Base-by-base conservation (phyloP, 1,284 basidiomycete genomes). In the Irpex rosettiformis region DNA sequence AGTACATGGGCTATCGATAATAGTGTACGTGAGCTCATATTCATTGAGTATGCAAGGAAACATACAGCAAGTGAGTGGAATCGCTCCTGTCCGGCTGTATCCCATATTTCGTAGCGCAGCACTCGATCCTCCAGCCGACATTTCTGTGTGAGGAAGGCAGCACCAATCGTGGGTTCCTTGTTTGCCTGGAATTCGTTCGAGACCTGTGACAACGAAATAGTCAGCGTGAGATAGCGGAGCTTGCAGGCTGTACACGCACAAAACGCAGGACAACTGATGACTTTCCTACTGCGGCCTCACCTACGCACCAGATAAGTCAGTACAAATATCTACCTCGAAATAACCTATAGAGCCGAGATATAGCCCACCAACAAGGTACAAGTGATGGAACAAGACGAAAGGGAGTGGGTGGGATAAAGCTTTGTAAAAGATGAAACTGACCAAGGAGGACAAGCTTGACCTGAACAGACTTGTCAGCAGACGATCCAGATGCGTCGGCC, bases 1-100 rank as follows among this genome's bases (percentile, higher is more conserved):
- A 99, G 78, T 99, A 99, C 94, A 96, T 96, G 60, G 94, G 94
- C 89, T 91, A n/a, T n/a, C n/a, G n/a, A n/a, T n/a, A n/a, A n/a
- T n/a, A 64, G n/a, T 11, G 10, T 37, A 10, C 59, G 52, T 47
- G 61, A 56, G 60, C 18, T 2, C 37, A 21, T 28, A 37, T 22
- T 40, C 62, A 42, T 37, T 56, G 56, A 33, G 43, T 16, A 29
- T 11, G 37, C 10, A 24, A 18, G 13, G 54, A 56, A 49, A 71
- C 89, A 70, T 71, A 91, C 89, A 55, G 92, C 94, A 61, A 95
- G 85, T 60, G 91, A 94, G 73, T 96, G 93, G 78, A 96, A 96
- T 45, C 94, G 89, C 75, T 96, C 94, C 76, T 96, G 94, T 56
- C 94, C 94, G 42, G 94, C 94, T 49, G 94, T 96, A 69, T 96